These are phyloP conservation scores for Fusarium xyrophilum DNA, from an alignment of 2,329 filamentous ascomycete genomes.

Conservation along the genomic window DNA sequence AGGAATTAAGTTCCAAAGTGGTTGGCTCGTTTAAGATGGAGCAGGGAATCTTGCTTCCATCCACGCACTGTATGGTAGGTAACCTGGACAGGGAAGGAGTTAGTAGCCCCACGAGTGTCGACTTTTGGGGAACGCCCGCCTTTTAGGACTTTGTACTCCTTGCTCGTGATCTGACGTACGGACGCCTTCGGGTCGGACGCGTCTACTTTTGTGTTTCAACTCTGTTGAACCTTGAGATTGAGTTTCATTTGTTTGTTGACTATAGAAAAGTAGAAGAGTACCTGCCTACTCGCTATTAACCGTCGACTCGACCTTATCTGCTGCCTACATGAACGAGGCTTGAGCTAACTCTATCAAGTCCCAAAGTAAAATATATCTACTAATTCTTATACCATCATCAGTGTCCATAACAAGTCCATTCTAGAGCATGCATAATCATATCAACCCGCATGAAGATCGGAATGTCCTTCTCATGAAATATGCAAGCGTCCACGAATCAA, in stretches of 20 bases:
- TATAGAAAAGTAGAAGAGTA: neutral
- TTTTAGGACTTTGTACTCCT: constrained; percentile 25
- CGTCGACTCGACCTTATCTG: neutral
- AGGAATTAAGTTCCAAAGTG: constrained; percentile 25
- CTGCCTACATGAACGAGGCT: neutral
- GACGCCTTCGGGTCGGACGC: constrained; percentile 2
- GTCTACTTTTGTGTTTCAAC: constrained; percentile 5
- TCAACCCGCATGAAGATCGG: neutral
- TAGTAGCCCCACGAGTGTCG: constrained; percentile 30
- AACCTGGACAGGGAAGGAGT: constrained; percentile 25
- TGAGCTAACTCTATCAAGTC: neutral
- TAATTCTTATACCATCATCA: neutral
- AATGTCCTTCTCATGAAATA: neutral
- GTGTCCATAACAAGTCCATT: neutral
- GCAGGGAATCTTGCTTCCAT: constrained; percentile 10
- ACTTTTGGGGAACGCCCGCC: constrained; percentile 6
- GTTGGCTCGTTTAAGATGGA: constrained; percentile 35
- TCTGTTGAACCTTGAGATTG: neutral
- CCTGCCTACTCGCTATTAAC: neutral
- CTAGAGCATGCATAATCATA: constrained; percentile 4
- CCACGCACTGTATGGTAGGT: constrained; percentile 27
- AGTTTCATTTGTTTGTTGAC: neutral
- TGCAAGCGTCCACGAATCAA: constrained; percentile 4
- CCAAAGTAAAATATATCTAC: neutral
- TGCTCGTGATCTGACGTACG: constrained; percentile 30